Base-by-base conservation (phyloP, 2,329 filamentous ascomycete species). In the Venturia oleaginea region DNA sequence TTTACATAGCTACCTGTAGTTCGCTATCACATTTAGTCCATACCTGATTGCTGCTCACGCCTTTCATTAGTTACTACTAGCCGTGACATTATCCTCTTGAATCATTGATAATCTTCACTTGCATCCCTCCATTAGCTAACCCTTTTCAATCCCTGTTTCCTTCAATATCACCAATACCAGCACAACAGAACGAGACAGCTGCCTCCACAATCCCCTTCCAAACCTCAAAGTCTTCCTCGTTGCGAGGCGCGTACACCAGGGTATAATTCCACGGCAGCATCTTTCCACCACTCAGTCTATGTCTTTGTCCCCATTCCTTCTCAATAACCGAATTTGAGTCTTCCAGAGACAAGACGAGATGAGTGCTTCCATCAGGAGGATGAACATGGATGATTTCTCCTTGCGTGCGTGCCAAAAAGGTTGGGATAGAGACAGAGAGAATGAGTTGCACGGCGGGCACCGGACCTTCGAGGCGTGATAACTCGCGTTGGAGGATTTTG, bases 301-400 rank as follows among this genome's bases (percentile, higher is more conserved):
- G 59, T 22, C 59, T 40, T n/a, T 61, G 37, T 11, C 59, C 59
- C 59, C 59, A 61, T 22, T 17, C 37, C 7, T 46, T 61, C 40
- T 40, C 24, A 46, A 61, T 46, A 3, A 30, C 38, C 10, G 15
- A 19, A 22, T 22, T 42, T n/a, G 59, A 61, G 24, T 61, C 59
- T 11, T 32, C 32, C 34, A 61, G 30, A 8, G 59, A 61, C 8
- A 61, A 24, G 4, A 61, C 59, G 5, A 61, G 34, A 46, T 61
- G 59, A 4, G 59, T 61, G 24, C 59, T 61, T 4, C 59, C 59
- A 43, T 61, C 59, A 30, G 32, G 59, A 19, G 59, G 59, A 46
- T 61, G 59, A 15, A 61, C 19, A 37, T 61, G 59, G 24, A 46
- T 46, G n/a, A 61, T 61, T 61, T 61, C 59, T 3, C 59, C 59